Evolutionary conservation across 2,329 filamentous ascomycete genomes (phyloP), one percentile per base, ranked within the genome.

Genomic region (Apiospora marii): DNA sequence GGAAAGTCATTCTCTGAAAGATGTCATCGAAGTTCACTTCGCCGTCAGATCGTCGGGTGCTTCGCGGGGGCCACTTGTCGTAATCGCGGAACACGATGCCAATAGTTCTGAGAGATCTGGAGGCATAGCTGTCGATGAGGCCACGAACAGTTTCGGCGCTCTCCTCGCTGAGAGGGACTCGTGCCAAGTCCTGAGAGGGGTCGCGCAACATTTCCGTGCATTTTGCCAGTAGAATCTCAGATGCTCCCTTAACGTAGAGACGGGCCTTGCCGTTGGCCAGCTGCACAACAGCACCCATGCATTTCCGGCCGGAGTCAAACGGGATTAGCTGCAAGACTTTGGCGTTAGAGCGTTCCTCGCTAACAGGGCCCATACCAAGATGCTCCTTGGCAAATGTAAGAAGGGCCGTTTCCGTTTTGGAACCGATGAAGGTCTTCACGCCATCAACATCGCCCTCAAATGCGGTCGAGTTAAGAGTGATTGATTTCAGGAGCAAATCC

Each of bases 31-130:
- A 92, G 12, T 86, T 82, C n/a, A 91, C 87, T 72, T 92, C 88
- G 34, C 84, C 86, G 58, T 88, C 87, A n/a, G 81, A 81, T 5
- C 84, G 85, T 68, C 85, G 89, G 22, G 87, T 89, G 68, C 88
- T 87, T 73, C 86, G 88, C 5, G 94, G 94, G 44, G 95, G 95
- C 95, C 95, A 98, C 70, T 89, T 88, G 34, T 93, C 89, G 76
- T 96, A 97, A 77, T 98, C 95, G 72, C 91, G 92, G 83, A 94
- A 97, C 70, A 94, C 87, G 75, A 97, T 88, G 61, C 92, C 94
- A 76, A 98, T 97, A 1, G 95, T 97, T 74, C 95, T 90, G 44
- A 98, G 87, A 10, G 94, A 97, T 24, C 92, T 89, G 37, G 89
- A 90, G 13, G 95, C 95, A 80, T 97, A 98, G 67, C 87, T 89